Base-by-base conservation (phyloP, 345 rosid species). In the Psidium friedrichsthalianum region DNA sequence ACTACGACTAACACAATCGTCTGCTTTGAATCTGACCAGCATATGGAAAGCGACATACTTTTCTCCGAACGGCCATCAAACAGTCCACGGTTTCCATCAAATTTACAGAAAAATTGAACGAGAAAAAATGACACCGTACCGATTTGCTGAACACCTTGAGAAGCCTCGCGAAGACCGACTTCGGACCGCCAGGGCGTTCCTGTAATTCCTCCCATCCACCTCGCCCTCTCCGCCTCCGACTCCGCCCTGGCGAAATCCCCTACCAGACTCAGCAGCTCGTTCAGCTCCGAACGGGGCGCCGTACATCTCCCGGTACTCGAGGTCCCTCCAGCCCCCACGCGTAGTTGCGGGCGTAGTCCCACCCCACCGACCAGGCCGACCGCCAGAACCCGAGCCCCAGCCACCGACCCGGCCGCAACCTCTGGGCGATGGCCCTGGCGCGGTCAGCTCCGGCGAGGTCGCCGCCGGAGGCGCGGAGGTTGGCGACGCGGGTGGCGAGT, bases 331-430 rank as follows among this genome's bases (percentile, higher is more conserved):
- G 36, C 84, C 81, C n/a, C 87, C 85, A 86, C 9, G 94, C 93
- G 92, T 97, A 97, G 82, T 97, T 96, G 86, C 89, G 91, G 84
- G 86, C 57, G 82, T 94, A 95, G 84, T 95, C 99, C 96, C 98
- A 93, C 16, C 97, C 95, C 80, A 91, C 87, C 52, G 97, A 92
- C 95, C 93, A 90, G 27, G 92, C 92, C 87, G 89, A 69, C 44
- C 90, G 84, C 85, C 89, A 84, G 51, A 90, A 83, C 82, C 94
- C 94, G n/a, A 92, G 42, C 83, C 93, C 93, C 56, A 87, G 74
- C 82, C 90, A 89, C 21, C 88, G 92, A 1, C 51, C 57, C 11
- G n/a, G 74, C 82, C 94, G 94, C 15, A 93, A 42, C 85, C 93
- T 90, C 15, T 88, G 90, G 11, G 97, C 94, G 51, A 94, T 82